Evolutionary conservation across 352 stramenopile genomes (phyloP), one percentile per base, ranked within the genome.

Genomic region (Pythium coloratum): DNA sequence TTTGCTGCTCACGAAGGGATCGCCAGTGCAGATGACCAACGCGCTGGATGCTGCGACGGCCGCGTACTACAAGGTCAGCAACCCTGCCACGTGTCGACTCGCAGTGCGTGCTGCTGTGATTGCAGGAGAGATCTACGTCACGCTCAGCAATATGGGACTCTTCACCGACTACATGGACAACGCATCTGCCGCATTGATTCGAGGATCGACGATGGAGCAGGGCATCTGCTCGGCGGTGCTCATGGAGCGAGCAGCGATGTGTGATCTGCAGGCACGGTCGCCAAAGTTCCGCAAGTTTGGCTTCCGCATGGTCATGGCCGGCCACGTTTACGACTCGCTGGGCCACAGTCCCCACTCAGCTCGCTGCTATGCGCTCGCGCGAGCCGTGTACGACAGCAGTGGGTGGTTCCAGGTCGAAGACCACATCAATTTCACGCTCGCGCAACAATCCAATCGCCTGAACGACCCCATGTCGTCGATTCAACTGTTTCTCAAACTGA

Each of bases 221-320:
- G 83, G 83, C 16, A 88, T 96, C 36, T 94, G 86, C 70, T 86
- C 86, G 5, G 88, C 89, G n/a, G 75, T 95, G 58, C 67, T 95
- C 18, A 88, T 91, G 76, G 86, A 95, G 59, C 74, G 85, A 16
- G 85, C 89, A 6, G 88, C 85, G 13, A 68, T 94, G 54, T 95
- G 86, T 62, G 86, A 95, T 71, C 62, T 94, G 5, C 86, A 87
- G 38, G 76, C 82, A 9, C 76, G 84, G 33, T 69, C 76, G 18
- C 79, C 87, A 1, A 94, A 92, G 55, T 94, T 93, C 55, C 86
- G 89, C 64, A 96, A 96, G 57, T 95, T 90, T 62, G 89, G 88
- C 3, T 96, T 96, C 62, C 81, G 88, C 61, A 92, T 96, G 88
- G 85, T 96, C 46, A 96, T 96, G 82, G 89, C 89, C 26, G 86